Evolutionary conservation across 345 rosid species (phyloP).

Genomic region (Eutrema japonicum): DNA sequence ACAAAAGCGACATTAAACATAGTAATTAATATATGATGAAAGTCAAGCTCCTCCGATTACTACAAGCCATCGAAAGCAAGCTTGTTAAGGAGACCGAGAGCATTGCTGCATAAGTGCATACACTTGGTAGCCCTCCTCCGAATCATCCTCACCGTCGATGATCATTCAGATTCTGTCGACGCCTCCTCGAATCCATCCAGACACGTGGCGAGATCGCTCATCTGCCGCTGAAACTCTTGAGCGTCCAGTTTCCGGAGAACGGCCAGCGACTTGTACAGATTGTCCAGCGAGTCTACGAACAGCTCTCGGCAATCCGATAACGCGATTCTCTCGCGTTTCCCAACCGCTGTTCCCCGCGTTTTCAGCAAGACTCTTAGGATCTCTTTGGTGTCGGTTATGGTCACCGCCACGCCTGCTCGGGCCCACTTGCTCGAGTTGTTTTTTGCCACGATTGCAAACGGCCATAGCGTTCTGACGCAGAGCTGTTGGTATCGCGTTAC

Average conservation of each 20-base stretch:
- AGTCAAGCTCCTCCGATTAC: neutral
- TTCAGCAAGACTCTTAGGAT: conserved; percentile 35
- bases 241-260: conserved; percentile 56
- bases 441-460: conserved; percentile 63
- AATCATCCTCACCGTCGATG: conserved; percentile 45
- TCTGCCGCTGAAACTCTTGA: conserved; percentile 50
- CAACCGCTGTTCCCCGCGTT: conserved; percentile 37
- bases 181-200: conserved; percentile 66
- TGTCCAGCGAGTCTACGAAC: conserved; percentile 54
- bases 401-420: conserved; percentile 75
- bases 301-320: conserved; percentile 70
- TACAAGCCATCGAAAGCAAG: conserved; percentile 62
- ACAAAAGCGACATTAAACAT: neutral
- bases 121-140: conserved; percentile 49
- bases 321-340: conserved; percentile 48
- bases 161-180: neutral
- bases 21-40: too few species aligned
- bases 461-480: conserved; percentile 63
- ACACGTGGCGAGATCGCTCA: conserved; percentile 72
- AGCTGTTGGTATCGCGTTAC: conserved; percentile 64
- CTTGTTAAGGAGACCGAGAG: conserved; percentile 75
- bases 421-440: conserved; percentile 78
- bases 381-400: conserved; percentile 57
- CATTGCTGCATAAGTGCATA: conserved; percentile 74
- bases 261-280: conserved; percentile 65